Base-by-base conservation (phyloP, 2,329 filamentous ascomycete genomes). In the Exophiala alcalophila region DNA sequence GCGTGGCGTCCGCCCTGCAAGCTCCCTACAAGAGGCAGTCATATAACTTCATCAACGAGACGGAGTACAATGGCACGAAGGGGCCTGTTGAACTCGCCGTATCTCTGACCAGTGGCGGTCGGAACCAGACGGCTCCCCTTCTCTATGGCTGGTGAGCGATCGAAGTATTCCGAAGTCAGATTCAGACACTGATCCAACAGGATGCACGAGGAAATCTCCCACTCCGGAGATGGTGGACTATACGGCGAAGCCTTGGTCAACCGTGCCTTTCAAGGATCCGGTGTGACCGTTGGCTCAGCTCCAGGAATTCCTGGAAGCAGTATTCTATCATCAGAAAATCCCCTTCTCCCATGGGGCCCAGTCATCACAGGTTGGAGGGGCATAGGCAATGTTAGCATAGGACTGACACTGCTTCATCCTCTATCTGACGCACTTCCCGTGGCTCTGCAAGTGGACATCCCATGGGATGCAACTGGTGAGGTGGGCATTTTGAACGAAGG, bases 401-500 rank as follows among this genome's bases (percentile, higher is more conserved):
- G 59, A 5, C 58, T 73, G 15, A 60, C 70, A 40, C 60, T 62
- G 15, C 57, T 69, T 4, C 50, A 65, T 29, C 70, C 70, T 1
- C 59, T 74, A 0, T 73, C 70, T 0, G 61, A 66, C 40, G 68
- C 68, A 18, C 53, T 74, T 11, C 68, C 66, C 2, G 65, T 64
- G 0, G 69, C 65, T 0, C 55, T 73, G 53, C 61, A 65, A 23
- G 61, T 73, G 2, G 59, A 66, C 24, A 64, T 63, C 11, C 55
- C 52, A 32, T 50, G 44, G 15, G 65, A 50, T 52, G 61, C 60
- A 16, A 65, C 59, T 20, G 69, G 70, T 3, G 62, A 62, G 27
- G 61, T 69, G 23, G 73, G 73, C 1, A 67, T 76, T 43, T 57
- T 66, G 34, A 77, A 76, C 44, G 61, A 67, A 50, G 55, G 70